Evolutionary conservation across 805 yeast species (phyloP).

Genomic region (Blastobotrys parvus): DNA sequence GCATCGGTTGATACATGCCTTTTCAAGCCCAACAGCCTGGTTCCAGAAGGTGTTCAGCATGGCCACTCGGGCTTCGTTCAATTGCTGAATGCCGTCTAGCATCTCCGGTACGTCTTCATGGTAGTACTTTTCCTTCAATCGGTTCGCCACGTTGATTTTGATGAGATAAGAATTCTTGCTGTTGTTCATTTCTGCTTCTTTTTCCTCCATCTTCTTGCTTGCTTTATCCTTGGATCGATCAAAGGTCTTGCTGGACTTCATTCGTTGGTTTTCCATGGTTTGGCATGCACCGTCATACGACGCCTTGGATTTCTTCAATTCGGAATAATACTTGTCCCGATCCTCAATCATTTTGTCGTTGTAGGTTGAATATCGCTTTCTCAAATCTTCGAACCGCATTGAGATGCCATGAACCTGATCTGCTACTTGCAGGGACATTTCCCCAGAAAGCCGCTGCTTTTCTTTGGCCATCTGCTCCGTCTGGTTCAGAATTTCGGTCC

Average conservation of each 20-base stretch:
- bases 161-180: slow-evolving; percentile 81
- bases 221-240: slow-evolving; percentile 30
- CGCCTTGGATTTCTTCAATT: slow-evolving; percentile 57
- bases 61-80: slow-evolving; percentile 70
- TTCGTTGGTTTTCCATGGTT: slow-evolving; percentile 69
- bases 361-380: slow-evolving; percentile 48
- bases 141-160: slow-evolving; percentile 73
- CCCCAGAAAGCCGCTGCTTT: slow-evolving; percentile 48
- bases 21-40: slow-evolving; percentile 56
- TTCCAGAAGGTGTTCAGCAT: slow-evolving; percentile 62
- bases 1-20: slow-evolving; percentile 38
- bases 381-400: slow-evolving; percentile 43
- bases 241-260: slow-evolving; percentile 50
- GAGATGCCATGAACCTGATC: slow-evolving; percentile 51
- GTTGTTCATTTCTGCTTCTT: slow-evolving; percentile 73
- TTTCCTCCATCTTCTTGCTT: slow-evolving; percentile 44
- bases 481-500: slow-evolving; percentile 82
- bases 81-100: slow-evolving; percentile 72
- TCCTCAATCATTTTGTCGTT: slow-evolving; percentile 48
- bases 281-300: slow-evolving; percentile 77
- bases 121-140: slow-evolving; percentile 85
- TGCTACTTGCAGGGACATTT: slow-evolving; percentile 50
- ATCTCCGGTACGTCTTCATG: slow-evolving; percentile 91
- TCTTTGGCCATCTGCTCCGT: slow-evolving; percentile 75
- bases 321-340: slow-evolving; percentile 42